Base-by-base conservation (phyloP, 2,329 filamentous ascomycete species). In the Diaporthe sp. region DNA sequence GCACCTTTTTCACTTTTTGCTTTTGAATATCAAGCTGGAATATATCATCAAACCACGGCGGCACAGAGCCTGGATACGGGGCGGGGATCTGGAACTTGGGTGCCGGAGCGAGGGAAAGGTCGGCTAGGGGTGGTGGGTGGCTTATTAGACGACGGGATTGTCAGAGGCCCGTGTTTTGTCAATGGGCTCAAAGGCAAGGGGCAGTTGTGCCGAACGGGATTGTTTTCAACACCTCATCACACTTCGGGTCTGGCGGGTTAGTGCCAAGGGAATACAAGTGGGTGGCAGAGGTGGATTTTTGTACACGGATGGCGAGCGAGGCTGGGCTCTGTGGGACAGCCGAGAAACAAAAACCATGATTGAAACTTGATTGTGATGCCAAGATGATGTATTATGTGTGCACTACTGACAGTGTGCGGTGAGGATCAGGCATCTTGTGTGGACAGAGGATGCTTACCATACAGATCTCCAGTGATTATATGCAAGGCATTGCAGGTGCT, bases 261-360 rank as follows among this genome's bases (percentile, higher is more conserved):
- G 64, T 54, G 64, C n/a, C 47, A 28, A 40, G 17, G 25, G 33
- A 68, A 52, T 54, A 68, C 47, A 54, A 40, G 47, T 50, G 64
- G 45, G n/a, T 40, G 22, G 45, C 13, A 25, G 30, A 12, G 42
- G 61, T 25, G 61, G 42, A 50, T 50, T 50, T 50, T 5, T 66
- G 17, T 47, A 30, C 15, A 50, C 60, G 38, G 61, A 22, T 50
- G 42, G 42, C 22, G 33, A 38, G 61, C 45, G 13, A 54, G 33
- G n/a, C 64, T 54, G 35, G 47, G 64, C 33, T 38, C 64, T 38
- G 17, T 54, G 40, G n/a, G 45, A 68, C 47, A 68, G 64, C 47
- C 64, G 33, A 40, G 45, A 68, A 68, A 54, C n/a, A 52, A 54
- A 50, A 68, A 52, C 33, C 45, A 68, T 68, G 64, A 54, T 68